phyloP scores from a whole-genome alignment of 495 filamentous ascomycete genomes.

The Xylaria venustula region DNA sequence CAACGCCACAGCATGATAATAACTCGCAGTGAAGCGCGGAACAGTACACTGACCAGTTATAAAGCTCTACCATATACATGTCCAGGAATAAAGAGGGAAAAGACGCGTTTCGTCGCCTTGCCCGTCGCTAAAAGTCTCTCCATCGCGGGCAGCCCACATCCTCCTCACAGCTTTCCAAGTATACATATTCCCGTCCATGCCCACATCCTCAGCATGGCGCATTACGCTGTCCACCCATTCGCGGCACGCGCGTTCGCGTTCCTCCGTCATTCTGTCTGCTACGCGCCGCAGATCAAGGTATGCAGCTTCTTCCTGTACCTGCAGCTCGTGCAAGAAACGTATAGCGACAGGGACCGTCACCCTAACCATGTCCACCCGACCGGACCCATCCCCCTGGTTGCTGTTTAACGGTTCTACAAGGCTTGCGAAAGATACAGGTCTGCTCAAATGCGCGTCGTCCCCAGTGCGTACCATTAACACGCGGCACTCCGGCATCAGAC shows the following conservation, averaged over 20 bases:
- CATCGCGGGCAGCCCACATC: constrained; percentile 24
- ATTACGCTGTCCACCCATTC: constrained; percentile 23
- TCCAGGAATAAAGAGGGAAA: constrained; percentile 18
- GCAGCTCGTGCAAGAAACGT: constrained; percentile 21
- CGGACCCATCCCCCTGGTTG: constrained; percentile 14
- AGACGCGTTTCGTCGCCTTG: constrained; percentile 18
- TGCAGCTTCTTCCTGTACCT: constrained; percentile 18
- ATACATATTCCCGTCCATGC: constrained; percentile 19
- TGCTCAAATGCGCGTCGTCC: constrained; percentile 22
- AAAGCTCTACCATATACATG: constrained; percentile 14
- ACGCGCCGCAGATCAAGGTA: constrained; percentile 15
- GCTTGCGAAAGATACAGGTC: constrained; percentile 22
- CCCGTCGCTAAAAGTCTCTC: constrained; percentile 17
- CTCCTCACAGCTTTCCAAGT: constrained; percentile 24
- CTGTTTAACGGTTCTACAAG: constrained; percentile 16
- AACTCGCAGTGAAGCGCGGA: constrained; percentile 11
- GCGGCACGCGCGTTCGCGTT: constrained; percentile 19
- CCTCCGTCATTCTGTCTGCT: constrained; percentile 19
- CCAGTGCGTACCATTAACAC: constrained; percentile 25
- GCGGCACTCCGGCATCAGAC: constrained; percentile 21
- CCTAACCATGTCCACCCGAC: constrained; percentile 19
- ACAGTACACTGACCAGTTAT: constrained; percentile 13
- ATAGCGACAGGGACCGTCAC: constrained; percentile 23
- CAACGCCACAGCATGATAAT: constrained; percentile 12
- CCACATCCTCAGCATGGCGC: constrained; percentile 21